Conservation (phyloP, 2,329 filamentous ascomycete species). For the Ascochyta pisi region DNA sequence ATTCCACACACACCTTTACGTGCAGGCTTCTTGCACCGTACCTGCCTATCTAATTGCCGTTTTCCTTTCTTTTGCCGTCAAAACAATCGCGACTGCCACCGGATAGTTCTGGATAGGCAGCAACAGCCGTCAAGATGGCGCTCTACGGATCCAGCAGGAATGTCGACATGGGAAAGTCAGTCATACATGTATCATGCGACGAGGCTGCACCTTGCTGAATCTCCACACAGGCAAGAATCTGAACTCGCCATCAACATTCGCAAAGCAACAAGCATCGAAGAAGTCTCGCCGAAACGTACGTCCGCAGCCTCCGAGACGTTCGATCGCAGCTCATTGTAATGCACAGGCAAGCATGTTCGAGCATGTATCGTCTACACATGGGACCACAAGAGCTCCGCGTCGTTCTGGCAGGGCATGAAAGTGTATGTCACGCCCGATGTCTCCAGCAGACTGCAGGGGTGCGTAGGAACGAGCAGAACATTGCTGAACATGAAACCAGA, state of each 20-base stretch:
- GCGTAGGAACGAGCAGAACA: not conserved
- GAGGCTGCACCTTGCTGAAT: slow-evolving; percentile 3
- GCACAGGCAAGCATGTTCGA: slow-evolving; percentile 86
- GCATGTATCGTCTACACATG: slow-evolving; percentile 98
- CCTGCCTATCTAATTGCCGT: slow-evolving; percentile 13
- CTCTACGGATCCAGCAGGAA: slow-evolving; percentile 58
- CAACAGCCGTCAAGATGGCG: slow-evolving; percentile 37
- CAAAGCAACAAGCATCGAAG: slow-evolving; percentile 71
- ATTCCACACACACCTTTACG: slow-evolving; percentile 10
- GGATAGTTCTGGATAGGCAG: slow-evolving; percentile 26
- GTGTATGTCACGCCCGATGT: slow-evolving; percentile 66
- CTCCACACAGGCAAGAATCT: slow-evolving; percentile 61
- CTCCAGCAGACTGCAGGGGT: not conserved
- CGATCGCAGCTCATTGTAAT: slow-evolving; percentile 38
- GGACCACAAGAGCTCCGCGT: slow-evolving; percentile 94
- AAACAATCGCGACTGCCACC: slow-evolving; percentile 16
- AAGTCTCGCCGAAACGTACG: slow-evolving; percentile 71
- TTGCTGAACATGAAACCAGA: slow-evolving; percentile 55
- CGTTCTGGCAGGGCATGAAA: slow-evolving; percentile 99
- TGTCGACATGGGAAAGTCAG: slow-evolving; percentile 68
- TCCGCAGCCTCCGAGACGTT: slow-evolving; percentile 15
- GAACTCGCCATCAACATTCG: slow-evolving; percentile 71
- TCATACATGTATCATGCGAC: slow-evolving; percentile 9
- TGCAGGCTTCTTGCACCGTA: slow-evolving; percentile 19
- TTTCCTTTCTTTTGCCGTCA: not conserved